Conservation (phyloP, 306 rosid species). For the Quercus aquifolioides region DNA sequence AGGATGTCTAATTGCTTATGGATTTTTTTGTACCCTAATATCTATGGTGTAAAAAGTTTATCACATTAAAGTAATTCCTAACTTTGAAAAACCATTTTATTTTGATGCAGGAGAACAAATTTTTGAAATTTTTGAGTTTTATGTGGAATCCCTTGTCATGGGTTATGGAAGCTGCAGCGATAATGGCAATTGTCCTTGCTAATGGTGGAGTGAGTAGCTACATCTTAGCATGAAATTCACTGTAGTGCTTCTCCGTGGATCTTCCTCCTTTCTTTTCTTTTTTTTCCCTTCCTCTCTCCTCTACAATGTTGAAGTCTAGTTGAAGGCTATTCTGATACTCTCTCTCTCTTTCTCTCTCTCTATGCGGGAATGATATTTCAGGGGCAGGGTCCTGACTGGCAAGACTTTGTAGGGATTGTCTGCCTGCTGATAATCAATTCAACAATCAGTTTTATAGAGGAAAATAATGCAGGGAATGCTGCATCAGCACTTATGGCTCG, state of each 20-base stretch:
- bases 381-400: conserved; percentile 94
- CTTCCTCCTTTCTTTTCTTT: neutral
- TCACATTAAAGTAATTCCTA: conserved; percentile 5
- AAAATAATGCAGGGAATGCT: conserved; percentile 87
- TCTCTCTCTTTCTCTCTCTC: neutral
- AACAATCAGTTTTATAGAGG: conserved; percentile 89
- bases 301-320: neutral
- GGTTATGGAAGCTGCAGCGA: conserved; percentile 97
- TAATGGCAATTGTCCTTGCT: conserved; percentile 85
- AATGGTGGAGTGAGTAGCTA: conserved; percentile 76
- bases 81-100: conserved; percentile 2
- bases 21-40: neutral
- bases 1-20: neutral
- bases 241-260: neutral
- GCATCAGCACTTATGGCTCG: conserved; percentile 82
- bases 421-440: conserved; percentile 72
- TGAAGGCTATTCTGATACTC: neutral
- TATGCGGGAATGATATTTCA: conserved; percentile 31
- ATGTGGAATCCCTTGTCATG: conserved; percentile 97
- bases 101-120: conserved; percentile 67
- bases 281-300: neutral
- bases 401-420: conserved; percentile 80
- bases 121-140: conserved; percentile 70
- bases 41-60: neutral
- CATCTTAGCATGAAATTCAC: neutral